Evolutionary conservation across 2,329 filamentous ascomycete genomes (phyloP).

Genomic region (Claviceps sp.): DNA sequence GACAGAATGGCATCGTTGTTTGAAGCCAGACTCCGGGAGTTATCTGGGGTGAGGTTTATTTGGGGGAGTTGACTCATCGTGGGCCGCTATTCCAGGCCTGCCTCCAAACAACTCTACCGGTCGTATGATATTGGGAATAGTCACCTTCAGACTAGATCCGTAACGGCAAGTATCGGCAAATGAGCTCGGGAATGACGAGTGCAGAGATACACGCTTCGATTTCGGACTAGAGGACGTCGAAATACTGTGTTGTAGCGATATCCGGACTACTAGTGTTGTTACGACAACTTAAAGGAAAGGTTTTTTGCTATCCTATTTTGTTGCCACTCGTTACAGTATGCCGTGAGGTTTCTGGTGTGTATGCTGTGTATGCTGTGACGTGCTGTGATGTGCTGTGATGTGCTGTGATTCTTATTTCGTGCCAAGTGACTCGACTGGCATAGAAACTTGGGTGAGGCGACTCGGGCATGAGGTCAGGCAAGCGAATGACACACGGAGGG

Average conservation of each 20-base stretch:
- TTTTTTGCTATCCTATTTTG: neutral
- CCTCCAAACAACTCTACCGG: neutral
- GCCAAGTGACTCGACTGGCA: neutral
- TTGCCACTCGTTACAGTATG: neutral
- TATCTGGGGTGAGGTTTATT: constrained; percentile 14
- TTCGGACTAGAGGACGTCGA: neutral
- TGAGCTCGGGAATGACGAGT: neutral
- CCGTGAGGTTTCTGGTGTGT: neutral
- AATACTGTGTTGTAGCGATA: neutral
- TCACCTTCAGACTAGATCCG: neutral
- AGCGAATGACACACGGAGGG: neutral
- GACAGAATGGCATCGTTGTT: constrained; percentile 16
- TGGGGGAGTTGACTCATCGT: constrained; percentile 13
- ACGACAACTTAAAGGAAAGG: neutral
- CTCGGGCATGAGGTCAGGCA: neutral
- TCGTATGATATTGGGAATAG: neutral
- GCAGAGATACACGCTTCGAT: neutral
- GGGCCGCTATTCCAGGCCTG: neutral
- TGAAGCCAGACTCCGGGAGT: constrained; percentile 10
- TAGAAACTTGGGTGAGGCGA: neutral
- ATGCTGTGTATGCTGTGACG: neutral
- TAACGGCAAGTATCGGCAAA: neutral
- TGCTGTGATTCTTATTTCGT: neutral
- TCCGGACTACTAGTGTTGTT: neutral
- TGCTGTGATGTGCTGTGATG: neutral